These are phyloP conservation scores for Jaapia argillacea DNA, from an alignment of 768 basidiomycete genomes.

Conservation along the genomic window DNA sequence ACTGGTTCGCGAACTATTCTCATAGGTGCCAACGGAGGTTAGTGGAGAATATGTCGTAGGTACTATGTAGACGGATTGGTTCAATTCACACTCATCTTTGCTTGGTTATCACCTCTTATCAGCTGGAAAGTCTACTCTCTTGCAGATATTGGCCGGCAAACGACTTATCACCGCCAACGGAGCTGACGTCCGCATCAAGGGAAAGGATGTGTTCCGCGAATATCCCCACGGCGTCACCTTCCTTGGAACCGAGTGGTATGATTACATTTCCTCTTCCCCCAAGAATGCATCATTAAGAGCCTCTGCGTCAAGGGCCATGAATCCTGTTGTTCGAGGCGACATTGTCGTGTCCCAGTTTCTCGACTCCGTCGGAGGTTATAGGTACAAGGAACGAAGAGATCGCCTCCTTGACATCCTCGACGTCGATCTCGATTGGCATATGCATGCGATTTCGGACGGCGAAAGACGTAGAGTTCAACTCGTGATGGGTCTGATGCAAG, in stretches of 20 bases:
- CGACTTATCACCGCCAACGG: slow-evolving; percentile 46
- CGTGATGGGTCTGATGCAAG: slow-evolving; percentile 90
- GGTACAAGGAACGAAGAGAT: slow-evolving; percentile 85
- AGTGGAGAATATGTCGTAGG: slow-evolving; percentile 11
- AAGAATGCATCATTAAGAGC: slow-evolving; percentile 1
- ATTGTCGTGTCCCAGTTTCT: slow-evolving; percentile 89
- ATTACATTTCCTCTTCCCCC: slow-evolving; percentile 7
- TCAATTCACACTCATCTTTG: slow-evolving; percentile 5
- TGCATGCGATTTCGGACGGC: slow-evolving; percentile 94
- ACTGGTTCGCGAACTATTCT: slow-evolving; percentile 77
- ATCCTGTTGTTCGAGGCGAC: slow-evolving; percentile 91
- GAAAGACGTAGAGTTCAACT: slow-evolving; percentile 91
- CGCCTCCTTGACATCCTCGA: slow-evolving; percentile 83
- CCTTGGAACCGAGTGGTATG: slow-evolving; percentile 91
- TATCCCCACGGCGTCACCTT: slow-evolving; percentile 77
- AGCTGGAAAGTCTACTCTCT: slow-evolving; percentile 94
- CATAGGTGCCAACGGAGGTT: slow-evolving; percentile 92
- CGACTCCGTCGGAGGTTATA: slow-evolving; percentile 95
- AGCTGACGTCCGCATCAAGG: slow-evolving; percentile 63
- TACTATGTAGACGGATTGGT: not conserved
- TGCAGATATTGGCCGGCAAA: slow-evolving; percentile 92
- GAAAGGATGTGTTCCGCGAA: slow-evolving; percentile 81
- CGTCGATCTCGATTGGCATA: slow-evolving; percentile 92
- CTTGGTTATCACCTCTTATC: too few relatives aligned
- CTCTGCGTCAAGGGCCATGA: slow-evolving; percentile 88